phyloP scores from a whole-genome alignment of 768 basidiomycete genomes.

The Polyporus arcularius region DNA sequence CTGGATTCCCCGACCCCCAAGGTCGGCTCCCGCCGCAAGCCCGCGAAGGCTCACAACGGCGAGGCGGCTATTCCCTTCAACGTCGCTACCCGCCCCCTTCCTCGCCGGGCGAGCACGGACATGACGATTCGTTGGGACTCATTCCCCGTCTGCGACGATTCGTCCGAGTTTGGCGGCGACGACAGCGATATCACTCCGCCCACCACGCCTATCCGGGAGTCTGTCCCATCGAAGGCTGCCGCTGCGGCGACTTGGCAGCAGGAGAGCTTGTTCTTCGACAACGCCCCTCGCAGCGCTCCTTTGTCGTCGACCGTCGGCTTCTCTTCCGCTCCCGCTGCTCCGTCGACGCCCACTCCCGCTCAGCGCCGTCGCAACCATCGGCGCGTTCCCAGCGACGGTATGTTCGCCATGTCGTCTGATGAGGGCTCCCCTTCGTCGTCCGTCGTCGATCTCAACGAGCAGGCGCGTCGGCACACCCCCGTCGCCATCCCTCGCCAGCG shows the following conservation, averaged over 20 bases:
- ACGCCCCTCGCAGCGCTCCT: conserved; percentile 51
- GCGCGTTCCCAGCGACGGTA: conserved; percentile 69
- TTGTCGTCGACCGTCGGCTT: conserved; percentile 40
- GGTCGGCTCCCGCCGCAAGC: conserved; percentile 39
- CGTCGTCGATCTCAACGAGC: conserved; percentile 34
- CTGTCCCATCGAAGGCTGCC: conserved; percentile 18
- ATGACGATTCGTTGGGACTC: conserved; percentile 29
- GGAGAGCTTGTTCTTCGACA: conserved; percentile 34
- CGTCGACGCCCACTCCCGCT: conserved; percentile 41
- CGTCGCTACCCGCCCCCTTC: conserved; percentile 36
- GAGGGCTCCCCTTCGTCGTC: conserved; percentile 56
- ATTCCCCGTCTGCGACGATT: conserved; percentile 78
- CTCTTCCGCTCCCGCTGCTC: conserved; percentile 34
- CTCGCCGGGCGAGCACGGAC: conserved; percentile 36
- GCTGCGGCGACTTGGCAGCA: conserved; percentile 31
- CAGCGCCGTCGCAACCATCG: conserved; percentile 45
- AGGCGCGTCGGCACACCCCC: conserved; percentile 6
- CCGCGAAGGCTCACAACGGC: conserved; percentile 13
- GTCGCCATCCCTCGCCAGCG: conserved; percentile 18
- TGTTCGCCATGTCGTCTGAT: conserved; percentile 77
- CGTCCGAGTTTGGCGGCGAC: conserved; percentile 43
- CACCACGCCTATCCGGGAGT: conserved; percentile 55
- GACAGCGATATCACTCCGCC: conserved; percentile 45
- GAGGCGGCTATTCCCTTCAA: conserved; percentile 37
- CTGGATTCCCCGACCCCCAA: conserved; percentile 42